Evolutionary conservation across 2,329 filamentous ascomycete species (phyloP), one percentile per base, ranked within the genome.

Genomic region (Alternaria postmessia): DNA sequence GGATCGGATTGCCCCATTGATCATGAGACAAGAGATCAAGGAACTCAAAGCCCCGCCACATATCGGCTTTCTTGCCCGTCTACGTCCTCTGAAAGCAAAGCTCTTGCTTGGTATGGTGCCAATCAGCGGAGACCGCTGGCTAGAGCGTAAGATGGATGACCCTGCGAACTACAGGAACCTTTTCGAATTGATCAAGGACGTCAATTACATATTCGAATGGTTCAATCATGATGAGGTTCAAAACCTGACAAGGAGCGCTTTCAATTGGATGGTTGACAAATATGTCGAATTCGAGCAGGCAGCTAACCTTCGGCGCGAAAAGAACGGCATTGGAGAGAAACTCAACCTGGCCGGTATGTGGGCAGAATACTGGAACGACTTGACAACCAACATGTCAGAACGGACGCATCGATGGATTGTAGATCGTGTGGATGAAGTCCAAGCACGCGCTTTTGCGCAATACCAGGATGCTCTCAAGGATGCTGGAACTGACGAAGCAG

Each of bases 331-430:
- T 4, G 5, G 9, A 22, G 61, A 66, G 30, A 63, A 26, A 20
- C 32, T 71, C 7, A 39, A 69, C 36, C 14, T 69, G n/a, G 58
- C 65, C 20, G 63, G 60, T 6, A 62, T 66, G 62, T 71, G 67
- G 66, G 65, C 58, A 3, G 65, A 68, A 24, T 71, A 65, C 49
- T 63, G 58, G 39, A 48, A 63, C 11, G 51, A 54, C 5, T 26
- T 49, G 4, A 48, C 57, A 20, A 43, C 54, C 6, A 67, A 42
- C 16, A 66, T 67, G 60, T 58, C 63, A 1, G 43, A 43, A 9
- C 58, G 62, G 0, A 66, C 68, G 7, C 65, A 68, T 56, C 56
- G 54, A 22, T 69, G 67, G 67, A 11, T 71, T 3, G 59, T 66
- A 4, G 62, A 65, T 22, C 67, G 67, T 1, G 65, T 66, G 0